phyloP scores from a whole-genome alignment of 305 asterid genomes.

The Nicotiana rustica region DNA sequence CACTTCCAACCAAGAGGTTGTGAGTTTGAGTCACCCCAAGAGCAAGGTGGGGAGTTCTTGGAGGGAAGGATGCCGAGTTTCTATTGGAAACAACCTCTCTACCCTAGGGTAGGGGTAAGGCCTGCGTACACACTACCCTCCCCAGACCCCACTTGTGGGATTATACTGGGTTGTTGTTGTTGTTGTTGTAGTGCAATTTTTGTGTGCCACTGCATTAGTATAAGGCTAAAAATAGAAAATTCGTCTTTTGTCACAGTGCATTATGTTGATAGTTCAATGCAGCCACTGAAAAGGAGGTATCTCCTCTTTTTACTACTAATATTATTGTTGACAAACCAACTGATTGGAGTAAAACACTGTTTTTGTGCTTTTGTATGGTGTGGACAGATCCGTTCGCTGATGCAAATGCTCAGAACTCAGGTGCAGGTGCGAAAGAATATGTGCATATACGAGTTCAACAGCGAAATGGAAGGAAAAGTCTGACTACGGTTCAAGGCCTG shows the following conservation, averaged over 20 bases:
- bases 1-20: too few species aligned
- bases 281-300: not conserved
- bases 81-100: too few species aligned
- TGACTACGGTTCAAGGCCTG: constrained; percentile 87
- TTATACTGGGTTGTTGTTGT: too few species aligned
- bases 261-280: not conserved
- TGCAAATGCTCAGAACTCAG: constrained; percentile 87
- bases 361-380: not conserved
- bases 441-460: constrained; percentile 88
- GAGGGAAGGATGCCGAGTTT: too few species aligned
- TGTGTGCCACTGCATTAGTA: not conserved
- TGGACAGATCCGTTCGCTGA: constrained; percentile 87
- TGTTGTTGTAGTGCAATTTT: not conserved
- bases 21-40: too few species aligned
- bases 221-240: not conserved
- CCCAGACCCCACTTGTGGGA: too few species aligned
- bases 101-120: too few species aligned
- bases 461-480: constrained; percentile 87
- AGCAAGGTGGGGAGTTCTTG: too few species aligned
- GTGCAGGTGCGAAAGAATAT: constrained; percentile 84
- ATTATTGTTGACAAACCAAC: not conserved
- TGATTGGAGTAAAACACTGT: not conserved
- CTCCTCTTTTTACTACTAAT: not conserved
- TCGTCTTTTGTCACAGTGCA: not conserved
- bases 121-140: too few species aligned